Percentiles rank a stretch among this genome's conserved stretches.
Conservation (phyloP, 208 protist genomes). For the Blechomonas ayalai region DNA sequence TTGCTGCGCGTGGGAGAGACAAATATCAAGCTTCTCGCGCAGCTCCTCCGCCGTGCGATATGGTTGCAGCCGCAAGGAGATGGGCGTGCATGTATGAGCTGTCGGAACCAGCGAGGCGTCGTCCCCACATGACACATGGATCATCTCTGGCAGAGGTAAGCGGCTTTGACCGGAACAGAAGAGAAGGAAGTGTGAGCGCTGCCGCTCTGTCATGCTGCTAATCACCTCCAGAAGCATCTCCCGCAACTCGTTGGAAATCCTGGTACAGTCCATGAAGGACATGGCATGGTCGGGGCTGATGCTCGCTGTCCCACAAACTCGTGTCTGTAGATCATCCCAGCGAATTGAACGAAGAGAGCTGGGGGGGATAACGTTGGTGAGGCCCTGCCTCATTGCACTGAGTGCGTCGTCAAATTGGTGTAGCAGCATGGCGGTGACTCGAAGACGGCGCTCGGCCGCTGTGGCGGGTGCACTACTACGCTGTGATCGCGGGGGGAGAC, state of each 20-base stretch:
- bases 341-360: constrained; percentile 48
- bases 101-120: constrained; percentile 64
- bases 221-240: constrained; percentile 55
- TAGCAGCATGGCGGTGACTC: too few species aligned
- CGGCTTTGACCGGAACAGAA: constrained; percentile 84
- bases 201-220: constrained; percentile 28
- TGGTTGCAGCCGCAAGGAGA: constrained; percentile 76
- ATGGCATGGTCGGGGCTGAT: constrained; percentile 59
- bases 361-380: constrained; percentile 49
- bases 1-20: constrained; percentile 57
- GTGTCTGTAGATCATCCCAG: constrained; percentile 74
- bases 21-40: constrained; percentile 49
- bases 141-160: constrained; percentile 73
- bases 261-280: constrained; percentile 55
- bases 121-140: constrained; percentile 76
- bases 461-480: too few species aligned
- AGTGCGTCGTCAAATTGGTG: constrained; percentile 83
- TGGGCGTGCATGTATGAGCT: constrained; percentile 85
- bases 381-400: constrained; percentile 49
- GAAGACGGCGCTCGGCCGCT: too few species aligned
- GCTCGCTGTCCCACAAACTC: constrained; percentile 60
- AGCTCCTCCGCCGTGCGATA: constrained; percentile 42
- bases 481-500: too few species aligned
- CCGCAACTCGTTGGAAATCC: constrained; percentile 26
- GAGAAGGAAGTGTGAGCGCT: constrained; percentile 69